phyloP scores from a whole-genome alignment of 495 filamentous ascomycete genomes.

The Pseudomonodictys pantanalensis region DNA sequence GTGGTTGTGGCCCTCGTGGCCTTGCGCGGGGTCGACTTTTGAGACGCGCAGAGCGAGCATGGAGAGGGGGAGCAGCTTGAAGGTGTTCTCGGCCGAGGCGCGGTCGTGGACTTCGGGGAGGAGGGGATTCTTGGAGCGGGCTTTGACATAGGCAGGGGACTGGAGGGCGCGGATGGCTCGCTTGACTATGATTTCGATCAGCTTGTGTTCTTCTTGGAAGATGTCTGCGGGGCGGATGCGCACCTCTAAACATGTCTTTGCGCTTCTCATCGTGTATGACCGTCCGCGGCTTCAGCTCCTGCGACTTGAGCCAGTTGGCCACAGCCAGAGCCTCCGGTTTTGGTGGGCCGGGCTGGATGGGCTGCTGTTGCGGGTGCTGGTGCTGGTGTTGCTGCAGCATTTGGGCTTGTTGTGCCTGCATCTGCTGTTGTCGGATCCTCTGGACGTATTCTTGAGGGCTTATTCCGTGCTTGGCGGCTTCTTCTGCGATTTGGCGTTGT shows the following conservation, averaged over 20 bases:
- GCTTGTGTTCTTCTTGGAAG: too few species aligned
- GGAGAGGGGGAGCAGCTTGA: conserved; percentile 95
- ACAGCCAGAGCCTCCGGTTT: conserved; percentile 86
- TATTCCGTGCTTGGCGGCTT: conserved; percentile 63
- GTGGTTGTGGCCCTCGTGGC: conserved; percentile 72
- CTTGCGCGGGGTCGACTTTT: conserved; percentile 71
- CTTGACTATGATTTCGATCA: conserved; percentile 65
- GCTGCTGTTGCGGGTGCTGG: conserved; percentile 51
- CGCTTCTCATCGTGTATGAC: conserved; percentile 93
- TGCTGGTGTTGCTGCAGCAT: conserved; percentile 45
- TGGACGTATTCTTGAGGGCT: conserved; percentile 62
- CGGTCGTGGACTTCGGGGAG: conserved; percentile 86
- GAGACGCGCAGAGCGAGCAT: conserved; percentile 87
- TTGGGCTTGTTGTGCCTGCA: conserved; percentile 44
- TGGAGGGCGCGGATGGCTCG: conserved; percentile 90
- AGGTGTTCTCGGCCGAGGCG: conserved; percentile 81
- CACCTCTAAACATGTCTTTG: conserved; percentile 97
- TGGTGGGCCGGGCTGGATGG: conserved; percentile 69
- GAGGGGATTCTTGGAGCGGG: conserved; percentile 80
- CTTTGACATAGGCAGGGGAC: conserved; percentile 83
- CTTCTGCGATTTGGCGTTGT: conserved; percentile 76
- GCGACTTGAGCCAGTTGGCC: conserved; percentile 80
- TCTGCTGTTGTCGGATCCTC: conserved; percentile 52
- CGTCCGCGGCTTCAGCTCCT: conserved; percentile 85
- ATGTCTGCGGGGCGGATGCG: neutral